Percentiles rank a stretch among this genome's conserved stretches.
These are phyloP conservation scores for Suhomyces coccinellae DNA, from an alignment of 1,139 yeast genomes.

Conservation along the genomic window DNA sequence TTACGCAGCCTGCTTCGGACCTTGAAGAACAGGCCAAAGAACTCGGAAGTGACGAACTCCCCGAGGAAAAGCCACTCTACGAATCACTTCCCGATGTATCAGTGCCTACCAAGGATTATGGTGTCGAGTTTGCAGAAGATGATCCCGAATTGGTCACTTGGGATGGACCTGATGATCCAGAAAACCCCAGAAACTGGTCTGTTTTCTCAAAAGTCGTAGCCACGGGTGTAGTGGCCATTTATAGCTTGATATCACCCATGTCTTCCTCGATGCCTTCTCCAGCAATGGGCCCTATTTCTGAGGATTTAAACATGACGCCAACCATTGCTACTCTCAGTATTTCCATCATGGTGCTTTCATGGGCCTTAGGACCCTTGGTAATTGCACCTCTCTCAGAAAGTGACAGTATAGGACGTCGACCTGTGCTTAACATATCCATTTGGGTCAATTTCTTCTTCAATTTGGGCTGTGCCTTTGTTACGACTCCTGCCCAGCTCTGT, in stretches of 20 bases:
- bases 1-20: not conserved
- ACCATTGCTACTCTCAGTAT: conserved; percentile 51
- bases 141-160: conserved; percentile 69
- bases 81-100: conserved; percentile 34
- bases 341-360: conserved; percentile 59
- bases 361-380: conserved; percentile 62
- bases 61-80: conserved; percentile 15
- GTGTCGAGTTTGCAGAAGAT: conserved; percentile 47
- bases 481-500: conserved; percentile 54
- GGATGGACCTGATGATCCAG: conserved; percentile 63
- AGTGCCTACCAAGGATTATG: conserved; percentile 47
- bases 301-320: conserved; percentile 39
- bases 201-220: conserved; percentile 38
- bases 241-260: conserved; percentile 58
- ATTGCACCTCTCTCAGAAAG: conserved; percentile 64
- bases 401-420: conserved; percentile 49
- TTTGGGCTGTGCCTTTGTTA: conserved; percentile 57
- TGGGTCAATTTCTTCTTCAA: conserved; percentile 54
- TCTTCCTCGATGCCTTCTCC: conserved; percentile 63
- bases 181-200: conserved; percentile 63
- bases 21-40: conserved; percentile 6
- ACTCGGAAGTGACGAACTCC: not conserved
- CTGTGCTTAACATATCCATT: conserved; percentile 51
- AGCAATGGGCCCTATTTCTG: conserved; percentile 49
- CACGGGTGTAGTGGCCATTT: conserved; percentile 50